A percentile compares a stretch with the other conserved stretches of the same genome.
These are phyloP conservation scores for Astrocystis sublimbata DNA, from an alignment of 495 filamentous ascomycete genomes.

Conservation along the genomic window DNA sequence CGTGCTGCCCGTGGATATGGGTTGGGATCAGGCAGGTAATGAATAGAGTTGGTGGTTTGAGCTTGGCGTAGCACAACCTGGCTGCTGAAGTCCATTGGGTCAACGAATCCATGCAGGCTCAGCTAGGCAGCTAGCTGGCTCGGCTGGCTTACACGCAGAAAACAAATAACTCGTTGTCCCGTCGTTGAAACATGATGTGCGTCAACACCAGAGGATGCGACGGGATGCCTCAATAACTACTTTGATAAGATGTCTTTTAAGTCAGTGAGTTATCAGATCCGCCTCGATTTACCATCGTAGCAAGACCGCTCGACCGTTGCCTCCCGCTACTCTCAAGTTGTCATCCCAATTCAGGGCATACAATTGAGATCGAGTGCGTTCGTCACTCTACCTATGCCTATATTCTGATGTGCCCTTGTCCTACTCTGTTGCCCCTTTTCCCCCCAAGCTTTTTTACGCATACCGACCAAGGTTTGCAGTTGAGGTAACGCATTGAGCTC, in stretches of 20 bases:
- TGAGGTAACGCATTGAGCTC: not conserved
- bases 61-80: not conserved
- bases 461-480: too few relatives aligned
- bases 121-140: too few relatives aligned
- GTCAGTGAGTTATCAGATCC: not conserved
- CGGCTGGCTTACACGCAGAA: not conserved
- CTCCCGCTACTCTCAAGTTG: too few relatives aligned
- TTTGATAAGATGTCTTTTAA: not conserved
- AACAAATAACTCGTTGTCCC: not conserved
- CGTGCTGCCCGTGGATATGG: too few relatives aligned
- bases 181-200: conserved; percentile 10
- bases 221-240: not conserved
- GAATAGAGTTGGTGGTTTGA: too few relatives aligned
- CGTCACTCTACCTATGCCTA: too few relatives aligned
- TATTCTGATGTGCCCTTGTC: not conserved
- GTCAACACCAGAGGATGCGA: conserved; percentile 6
- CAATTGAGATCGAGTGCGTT: too few relatives aligned
- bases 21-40: not conserved
- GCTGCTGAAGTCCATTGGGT: not conserved
- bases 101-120: too few relatives aligned
- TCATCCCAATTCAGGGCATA: too few relatives aligned
- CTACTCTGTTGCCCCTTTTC: too few relatives aligned
- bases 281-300: not conserved
- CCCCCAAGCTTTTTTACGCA: not conserved
- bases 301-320: too few relatives aligned